Percentiles rank a stretch among this genome's conserved stretches.
Evolutionary conservation across 2,329 filamentous ascomycete genomes (phyloP).

Genomic region (Microsporum ferrugineum): DNA sequence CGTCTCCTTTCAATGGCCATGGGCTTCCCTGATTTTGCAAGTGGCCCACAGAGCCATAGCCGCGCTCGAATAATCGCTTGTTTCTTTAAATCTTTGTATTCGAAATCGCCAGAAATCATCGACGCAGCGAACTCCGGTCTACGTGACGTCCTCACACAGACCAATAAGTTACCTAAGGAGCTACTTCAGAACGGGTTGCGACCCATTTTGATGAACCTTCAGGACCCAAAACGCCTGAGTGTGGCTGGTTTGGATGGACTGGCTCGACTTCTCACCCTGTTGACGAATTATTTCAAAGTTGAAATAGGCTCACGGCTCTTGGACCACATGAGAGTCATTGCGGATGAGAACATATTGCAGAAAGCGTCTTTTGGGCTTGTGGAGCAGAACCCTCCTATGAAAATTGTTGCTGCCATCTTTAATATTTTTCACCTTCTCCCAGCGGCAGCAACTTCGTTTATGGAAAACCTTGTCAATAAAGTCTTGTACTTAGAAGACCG

Average conservation of each 20-base stretch:
- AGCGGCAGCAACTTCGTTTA: constrained; percentile 77
- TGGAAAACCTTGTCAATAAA: constrained; percentile 77
- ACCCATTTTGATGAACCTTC: constrained; percentile 91
- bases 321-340: constrained; percentile 85
- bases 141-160: constrained; percentile 75
- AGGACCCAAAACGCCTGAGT: constrained; percentile 81
- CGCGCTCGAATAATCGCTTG: constrained; percentile 68
- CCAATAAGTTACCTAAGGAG: constrained; percentile 87
- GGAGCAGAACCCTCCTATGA: constrained; percentile 86
- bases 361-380: constrained; percentile 90
- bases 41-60: constrained; percentile 54
- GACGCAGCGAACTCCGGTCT: constrained; percentile 86
- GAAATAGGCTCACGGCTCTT: constrained; percentile 90
- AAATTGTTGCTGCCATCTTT: constrained; percentile 85
- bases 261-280: constrained; percentile 72
- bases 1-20: constrained; percentile 87
- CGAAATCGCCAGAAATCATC: constrained; percentile 81
- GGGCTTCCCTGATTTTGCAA: constrained; percentile 81
- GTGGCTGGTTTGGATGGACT: constrained; percentile 85
- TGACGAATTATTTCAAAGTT: constrained; percentile 98
- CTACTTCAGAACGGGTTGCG: constrained; percentile 85
- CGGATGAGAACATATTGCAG: constrained; percentile 67
- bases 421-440: constrained; percentile 97
- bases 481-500: constrained; percentile 81
- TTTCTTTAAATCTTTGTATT: constrained; percentile 96